Conservation (phyloP, 1,284 basidiomycete genomes). For the Moesziomyces antarcticus region DNA sequence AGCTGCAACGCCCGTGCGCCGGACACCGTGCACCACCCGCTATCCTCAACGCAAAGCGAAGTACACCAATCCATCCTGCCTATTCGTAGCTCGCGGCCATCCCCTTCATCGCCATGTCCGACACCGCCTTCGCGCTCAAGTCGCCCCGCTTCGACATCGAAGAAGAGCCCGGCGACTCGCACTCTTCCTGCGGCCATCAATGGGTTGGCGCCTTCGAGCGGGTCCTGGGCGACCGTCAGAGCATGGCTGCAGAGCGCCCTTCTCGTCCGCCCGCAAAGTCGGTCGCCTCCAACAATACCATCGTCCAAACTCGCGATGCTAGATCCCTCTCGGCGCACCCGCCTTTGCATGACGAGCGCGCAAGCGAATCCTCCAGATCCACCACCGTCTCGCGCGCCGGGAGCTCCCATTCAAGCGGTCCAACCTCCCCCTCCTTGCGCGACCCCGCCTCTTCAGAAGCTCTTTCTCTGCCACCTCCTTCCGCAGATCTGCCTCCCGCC, state of each 20-base stretch:
- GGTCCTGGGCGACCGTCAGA: constrained; percentile 61
- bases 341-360: constrained; percentile 14
- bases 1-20: no score
- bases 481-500: constrained; percentile 3
- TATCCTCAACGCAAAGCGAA: no score
- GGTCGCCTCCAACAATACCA: constrained; percentile 25
- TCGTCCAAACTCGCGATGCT: constrained; percentile 35
- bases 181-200: constrained; percentile 13
- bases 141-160: constrained; percentile 52
- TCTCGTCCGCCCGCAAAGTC: constrained; percentile 25
- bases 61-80: no score
- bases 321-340: constrained; percentile 12
- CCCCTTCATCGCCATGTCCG: constrained; percentile 24
- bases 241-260: constrained; percentile 31
- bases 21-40: no score
- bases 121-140: constrained; percentile 14
- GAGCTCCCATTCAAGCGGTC: constrained; percentile 35
- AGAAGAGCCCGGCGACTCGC: constrained; percentile 48
- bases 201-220: constrained; percentile 65
- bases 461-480: neutral
- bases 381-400: constrained; percentile 22
- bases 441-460: constrained; percentile 7
- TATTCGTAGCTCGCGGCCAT: no score
- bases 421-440: constrained; percentile 28
- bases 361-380: constrained; percentile 17